Evolutionary conservation across 2,329 filamentous ascomycete species (phyloP).

Genomic region (Penicillium digitatum): DNA sequence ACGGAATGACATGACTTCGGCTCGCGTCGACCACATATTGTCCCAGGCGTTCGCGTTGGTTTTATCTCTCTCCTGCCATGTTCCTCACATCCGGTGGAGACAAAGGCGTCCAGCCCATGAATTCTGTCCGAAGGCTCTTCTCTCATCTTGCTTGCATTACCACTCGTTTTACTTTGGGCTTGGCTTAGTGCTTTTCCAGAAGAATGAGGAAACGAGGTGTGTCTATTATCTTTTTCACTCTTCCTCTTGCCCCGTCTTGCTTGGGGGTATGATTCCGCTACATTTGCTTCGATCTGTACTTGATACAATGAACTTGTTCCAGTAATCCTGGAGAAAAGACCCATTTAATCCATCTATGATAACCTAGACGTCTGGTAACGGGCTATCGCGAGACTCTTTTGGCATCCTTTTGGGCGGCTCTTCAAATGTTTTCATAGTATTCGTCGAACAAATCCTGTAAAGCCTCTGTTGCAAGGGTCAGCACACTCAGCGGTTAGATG

Average conservation of each 20-base stretch:
- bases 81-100: constrained; percentile 7
- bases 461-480: too few relatives aligned
- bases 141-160: constrained; percentile 4
- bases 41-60: constrained; percentile 9
- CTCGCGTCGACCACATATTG: constrained; percentile 8
- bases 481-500: background rate
- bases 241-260: constrained; percentile 15
- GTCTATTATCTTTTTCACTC: constrained; percentile 12
- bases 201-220: constrained; percentile 10
- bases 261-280: constrained; percentile 17
- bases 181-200: constrained; percentile 2
- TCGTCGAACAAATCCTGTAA: too few relatives aligned
- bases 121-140: constrained; percentile 3
- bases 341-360: background rate
- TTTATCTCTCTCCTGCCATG: constrained; percentile 2
- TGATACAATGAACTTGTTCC: constrained; percentile 16
- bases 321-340: background rate
- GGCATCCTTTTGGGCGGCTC: background rate
- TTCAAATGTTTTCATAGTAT: background rate
- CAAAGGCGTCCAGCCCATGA: constrained; percentile 10
- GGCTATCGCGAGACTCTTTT: background rate
- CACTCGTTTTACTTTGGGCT: constrained; percentile 1
- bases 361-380: background rate
- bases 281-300: constrained; percentile 21
- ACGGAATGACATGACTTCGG: constrained; percentile 14